These are phyloP conservation scores for Malus fusca DNA, from an alignment of 306 rosid species.

Conservation along the genomic window DNA sequence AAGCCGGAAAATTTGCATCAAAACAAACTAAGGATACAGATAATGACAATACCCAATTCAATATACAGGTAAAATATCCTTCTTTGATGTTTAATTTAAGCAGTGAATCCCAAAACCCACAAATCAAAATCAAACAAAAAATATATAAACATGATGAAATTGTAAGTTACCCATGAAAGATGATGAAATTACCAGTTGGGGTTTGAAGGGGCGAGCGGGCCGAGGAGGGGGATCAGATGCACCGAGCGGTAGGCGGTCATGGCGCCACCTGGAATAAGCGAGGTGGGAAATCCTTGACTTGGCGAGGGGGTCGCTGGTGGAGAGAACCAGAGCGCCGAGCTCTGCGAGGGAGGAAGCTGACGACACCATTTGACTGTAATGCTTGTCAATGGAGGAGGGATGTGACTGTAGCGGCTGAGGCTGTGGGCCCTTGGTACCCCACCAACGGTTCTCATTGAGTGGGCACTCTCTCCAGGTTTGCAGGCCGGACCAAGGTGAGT, in stretches of 20 bases:
- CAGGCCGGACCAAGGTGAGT: slow-evolving; percentile 66
- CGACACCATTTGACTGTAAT: slow-evolving; percentile 14
- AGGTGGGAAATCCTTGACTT: slow-evolving; percentile 72
- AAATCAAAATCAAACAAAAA: neutral
- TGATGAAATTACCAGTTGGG: slow-evolving; percentile 42
- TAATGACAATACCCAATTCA: neutral
- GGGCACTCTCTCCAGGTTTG: slow-evolving; percentile 59
- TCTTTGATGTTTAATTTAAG: neutral
- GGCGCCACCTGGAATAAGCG: slow-evolving; percentile 73
- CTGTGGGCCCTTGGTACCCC: slow-evolving; percentile 72
- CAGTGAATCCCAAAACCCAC: neutral
- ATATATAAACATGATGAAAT: neutral
- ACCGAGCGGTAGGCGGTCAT: slow-evolving; percentile 59
- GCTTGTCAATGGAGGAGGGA: neutral
- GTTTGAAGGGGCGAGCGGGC: slow-evolving; percentile 42
- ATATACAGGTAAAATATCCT: neutral
- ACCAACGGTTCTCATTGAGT: slow-evolving; percentile 50
- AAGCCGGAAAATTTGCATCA: neutral
- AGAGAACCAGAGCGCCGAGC: slow-evolving; percentile 75
- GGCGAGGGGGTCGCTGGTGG: slow-evolving; percentile 60
- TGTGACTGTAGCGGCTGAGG: slow-evolving; percentile 12
- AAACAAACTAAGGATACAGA: neutral
- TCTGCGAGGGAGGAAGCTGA: slow-evolving; percentile 66
- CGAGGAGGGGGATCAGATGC: slow-evolving; percentile 37
- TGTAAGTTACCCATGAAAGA: neutral